Conservation (phyloP, 1,139 yeast genomes). For the Yamadazyma dendronema region DNA sequence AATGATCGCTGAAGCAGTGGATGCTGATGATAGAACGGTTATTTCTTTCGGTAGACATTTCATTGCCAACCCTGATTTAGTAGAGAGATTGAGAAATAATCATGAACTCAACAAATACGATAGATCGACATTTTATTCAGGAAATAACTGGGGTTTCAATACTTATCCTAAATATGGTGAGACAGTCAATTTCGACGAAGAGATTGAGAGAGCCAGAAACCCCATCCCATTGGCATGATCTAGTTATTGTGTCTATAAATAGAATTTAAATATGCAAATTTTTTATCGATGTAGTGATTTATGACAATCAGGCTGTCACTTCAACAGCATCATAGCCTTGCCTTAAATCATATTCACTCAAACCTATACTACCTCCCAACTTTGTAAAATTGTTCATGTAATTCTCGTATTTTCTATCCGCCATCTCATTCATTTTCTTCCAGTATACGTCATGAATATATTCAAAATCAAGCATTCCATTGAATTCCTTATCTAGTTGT, state of each 20-base stretch:
- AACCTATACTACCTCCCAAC: conserved; percentile 72
- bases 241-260: too few species aligned
- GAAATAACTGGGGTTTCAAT: conserved; percentile 21
- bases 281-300: too few species aligned
- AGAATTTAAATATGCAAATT: too few species aligned
- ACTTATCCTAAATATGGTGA: conserved; percentile 14
- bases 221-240: conserved; percentile 7
- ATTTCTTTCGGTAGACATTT: conserved; percentile 49
- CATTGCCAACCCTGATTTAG: conserved; percentile 55
- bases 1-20: conserved; percentile 20
- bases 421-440: conserved; percentile 64
- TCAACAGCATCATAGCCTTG: conserved; percentile 17
- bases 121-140: conserved; percentile 17
- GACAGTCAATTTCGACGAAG: conserved; percentile 5
- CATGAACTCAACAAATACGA: conserved; percentile 14
- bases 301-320: too few species aligned
- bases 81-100: conserved; percentile 25
- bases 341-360: conserved; percentile 54
- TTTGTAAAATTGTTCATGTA: conserved; percentile 62
- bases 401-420: conserved; percentile 50
- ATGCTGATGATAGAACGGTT: conserved; percentile 37
- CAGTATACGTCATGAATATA: conserved; percentile 80
- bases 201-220: conserved; percentile 6
- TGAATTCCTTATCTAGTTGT: conserved; percentile 81
- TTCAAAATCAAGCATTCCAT: conserved; percentile 79